Evolutionary conservation across 345 rosid species (phyloP), one percentile per base, ranked within the genome.

Genomic region (Eucalyptus curtisii): DNA sequence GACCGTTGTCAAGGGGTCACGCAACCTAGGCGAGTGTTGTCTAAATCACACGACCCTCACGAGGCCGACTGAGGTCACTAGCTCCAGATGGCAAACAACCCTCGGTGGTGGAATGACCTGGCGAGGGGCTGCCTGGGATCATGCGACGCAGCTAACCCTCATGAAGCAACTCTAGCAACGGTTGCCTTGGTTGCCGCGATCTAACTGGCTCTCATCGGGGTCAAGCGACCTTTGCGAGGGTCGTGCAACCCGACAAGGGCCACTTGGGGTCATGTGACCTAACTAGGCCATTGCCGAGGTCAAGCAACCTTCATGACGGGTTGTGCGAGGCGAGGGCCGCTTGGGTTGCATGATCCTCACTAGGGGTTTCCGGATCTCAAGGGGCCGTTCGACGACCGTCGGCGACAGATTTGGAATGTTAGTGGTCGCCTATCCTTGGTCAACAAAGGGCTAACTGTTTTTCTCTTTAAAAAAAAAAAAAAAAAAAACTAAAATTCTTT

Each of bases 351-450:
- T 1, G 3, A 15, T 19, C 52, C 19, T 49, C 50, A 49, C 7
- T 3, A 2, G 3, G 7, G 52, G 19, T 49, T 0, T 1, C 52
- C 0, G 0, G 1, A 49, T 19, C 52, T 2, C 13, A 49, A 2
- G 50, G 52, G 52, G 19, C 7, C 3, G 9, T 52, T 4, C 0
- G 0, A 52, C 0, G 1, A 1, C 4, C 0, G 2, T 3, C 2
- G 4, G 2, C 1, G 24, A 52, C 0, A 19, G 0, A 52, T 52
- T 0, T 7, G 1, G 4, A 52, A 19, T 52, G 24, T 2, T 52
- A 52, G 9, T 0, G 0, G 2, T 1, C 0, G 10, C 55, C 24
- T 52, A 52, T 19, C 57, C 24, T 52, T 52, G 22, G 57, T 52
- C 10, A 19, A 0, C 24, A 52, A 52, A 52, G 57, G 55, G 4